Conservation (phyloP, 495 filamentous ascomycete genomes). For the Xylaria scruposa region DNA sequence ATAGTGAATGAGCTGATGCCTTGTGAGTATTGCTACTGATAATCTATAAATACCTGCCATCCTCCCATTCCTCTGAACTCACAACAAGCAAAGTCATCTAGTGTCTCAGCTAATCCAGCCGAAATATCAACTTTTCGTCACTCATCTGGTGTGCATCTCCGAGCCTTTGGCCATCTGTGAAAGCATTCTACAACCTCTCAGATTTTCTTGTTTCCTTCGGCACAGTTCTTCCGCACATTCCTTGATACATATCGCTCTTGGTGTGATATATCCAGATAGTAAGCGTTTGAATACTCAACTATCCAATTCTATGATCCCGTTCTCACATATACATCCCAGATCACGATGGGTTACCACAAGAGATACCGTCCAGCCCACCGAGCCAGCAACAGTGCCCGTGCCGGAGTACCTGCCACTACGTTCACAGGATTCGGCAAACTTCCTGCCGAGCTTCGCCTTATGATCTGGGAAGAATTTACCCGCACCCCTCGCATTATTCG, state of each 20-base stretch:
- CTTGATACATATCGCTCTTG: neutral
- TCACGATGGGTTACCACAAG: neutral
- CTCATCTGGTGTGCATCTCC: neutral
- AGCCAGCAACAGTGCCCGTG: neutral
- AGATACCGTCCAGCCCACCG: neutral
- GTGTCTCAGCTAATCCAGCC: neutral
- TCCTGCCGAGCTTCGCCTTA: constrained; percentile 5
- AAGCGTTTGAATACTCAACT: neutral
- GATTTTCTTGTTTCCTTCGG: neutral
- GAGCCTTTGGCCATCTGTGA: neutral
- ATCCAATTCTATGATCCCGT: neutral
- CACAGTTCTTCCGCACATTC: neutral
- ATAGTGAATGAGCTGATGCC: neutral
- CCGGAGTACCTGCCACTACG: neutral
- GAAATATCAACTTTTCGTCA: neutral
- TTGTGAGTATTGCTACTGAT: neutral
- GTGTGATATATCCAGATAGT: neutral
- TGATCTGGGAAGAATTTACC: constrained; percentile 19
- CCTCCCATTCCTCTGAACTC: neutral
- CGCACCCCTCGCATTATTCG: constrained; percentile 11
- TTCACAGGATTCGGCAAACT: neutral
- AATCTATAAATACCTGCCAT: neutral
- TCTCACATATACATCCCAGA: neutral
- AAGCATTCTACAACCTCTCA: neutral
- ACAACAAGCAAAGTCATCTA: neutral